These are phyloP conservation scores for Artomyces pyxidatus DNA, from an alignment of 768 basidiomycete species.

Conservation along the genomic window DNA sequence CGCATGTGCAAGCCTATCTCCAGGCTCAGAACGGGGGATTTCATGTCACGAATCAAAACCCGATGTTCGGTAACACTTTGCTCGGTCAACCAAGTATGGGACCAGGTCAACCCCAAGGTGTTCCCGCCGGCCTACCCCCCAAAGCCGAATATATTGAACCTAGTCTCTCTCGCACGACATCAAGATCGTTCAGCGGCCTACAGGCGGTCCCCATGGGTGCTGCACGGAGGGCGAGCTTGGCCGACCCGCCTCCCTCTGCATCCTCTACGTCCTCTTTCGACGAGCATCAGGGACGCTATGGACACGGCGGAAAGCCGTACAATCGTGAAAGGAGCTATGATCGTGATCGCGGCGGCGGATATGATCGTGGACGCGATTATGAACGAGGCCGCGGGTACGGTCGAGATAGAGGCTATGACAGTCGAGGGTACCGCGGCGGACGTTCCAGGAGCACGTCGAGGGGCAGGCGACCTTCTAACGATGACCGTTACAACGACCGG, in stretches of 20 bases:
- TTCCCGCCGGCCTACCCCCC: not conserved
- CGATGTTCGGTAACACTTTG: not conserved
- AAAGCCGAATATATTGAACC: not conserved
- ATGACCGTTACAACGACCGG: not conserved
- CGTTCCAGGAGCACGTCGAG: not conserved
- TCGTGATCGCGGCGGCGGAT: not conserved
- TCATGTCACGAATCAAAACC: no score
- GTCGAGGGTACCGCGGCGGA: not conserved
- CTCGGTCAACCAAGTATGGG: not conserved
- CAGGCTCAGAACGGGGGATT: no score
- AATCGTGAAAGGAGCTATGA: not conserved
- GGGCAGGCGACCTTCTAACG: not conserved
- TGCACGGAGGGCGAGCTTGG: not conserved
- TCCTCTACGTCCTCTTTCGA: not conserved
- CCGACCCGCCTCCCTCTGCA: not conserved
- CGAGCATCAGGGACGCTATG: not conserved
- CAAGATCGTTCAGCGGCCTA: not conserved
- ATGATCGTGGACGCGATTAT: not conserved
- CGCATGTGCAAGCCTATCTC: not conserved
- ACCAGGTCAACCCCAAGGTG: not conserved
- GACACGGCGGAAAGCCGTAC: not conserved
- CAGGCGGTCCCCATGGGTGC: not conserved
- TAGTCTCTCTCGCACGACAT: not conserved
- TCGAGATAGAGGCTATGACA: not conserved
- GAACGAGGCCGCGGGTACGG: not conserved